phyloP scores from a whole-genome alignment of 2,329 filamentous ascomycete species.

The Alternaria sp. region DNA sequence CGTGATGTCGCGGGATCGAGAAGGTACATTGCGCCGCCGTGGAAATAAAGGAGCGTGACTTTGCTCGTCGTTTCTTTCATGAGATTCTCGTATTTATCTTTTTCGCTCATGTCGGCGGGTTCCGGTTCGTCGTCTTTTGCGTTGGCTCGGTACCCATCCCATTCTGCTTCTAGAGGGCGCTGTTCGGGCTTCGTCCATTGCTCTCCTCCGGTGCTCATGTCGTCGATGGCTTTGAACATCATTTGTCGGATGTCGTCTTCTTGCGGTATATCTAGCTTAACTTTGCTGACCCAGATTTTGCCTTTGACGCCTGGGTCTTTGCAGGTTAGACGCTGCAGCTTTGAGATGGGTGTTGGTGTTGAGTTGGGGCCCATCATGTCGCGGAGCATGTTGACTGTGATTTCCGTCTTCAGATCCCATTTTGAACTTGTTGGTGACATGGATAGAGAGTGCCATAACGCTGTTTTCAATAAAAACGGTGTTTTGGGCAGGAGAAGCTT shows the following conservation, averaged over 20 bases:
- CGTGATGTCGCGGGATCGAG: constrained; percentile 75
- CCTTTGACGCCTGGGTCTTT: constrained; percentile 75
- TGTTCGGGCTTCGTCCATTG: constrained; percentile 57
- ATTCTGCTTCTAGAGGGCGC: constrained; percentile 71
- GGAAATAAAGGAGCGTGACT: constrained; percentile 74
- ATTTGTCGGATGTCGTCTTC: constrained; percentile 60
- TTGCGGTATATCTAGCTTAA: constrained; percentile 66
- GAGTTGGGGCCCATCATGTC: constrained; percentile 41
- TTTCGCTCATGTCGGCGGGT: constrained; percentile 63
- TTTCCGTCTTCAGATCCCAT: constrained; percentile 77
- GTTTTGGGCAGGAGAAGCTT: constrained; percentile 51
- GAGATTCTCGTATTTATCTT: constrained; percentile 69
- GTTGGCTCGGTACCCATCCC: constrained; percentile 71
- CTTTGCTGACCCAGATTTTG: constrained; percentile 79
- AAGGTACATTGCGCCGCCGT: constrained; percentile 77
- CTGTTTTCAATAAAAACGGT: constrained; percentile 67
- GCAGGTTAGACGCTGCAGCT: constrained; percentile 65
- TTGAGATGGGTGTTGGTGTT: constrained; percentile 34
- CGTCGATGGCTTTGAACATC: constrained; percentile 64
- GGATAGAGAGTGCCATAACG: constrained; percentile 68
- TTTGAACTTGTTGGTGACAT: constrained; percentile 75
- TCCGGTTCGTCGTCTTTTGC: constrained; percentile 59
- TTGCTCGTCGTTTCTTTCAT: constrained; percentile 70
- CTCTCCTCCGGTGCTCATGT: constrained; percentile 53
- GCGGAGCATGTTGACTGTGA: constrained; percentile 76